These are phyloP conservation scores for Aspergillus leporis DNA, from an alignment of 495 filamentous ascomycete genomes.

Conservation along the genomic window DNA sequence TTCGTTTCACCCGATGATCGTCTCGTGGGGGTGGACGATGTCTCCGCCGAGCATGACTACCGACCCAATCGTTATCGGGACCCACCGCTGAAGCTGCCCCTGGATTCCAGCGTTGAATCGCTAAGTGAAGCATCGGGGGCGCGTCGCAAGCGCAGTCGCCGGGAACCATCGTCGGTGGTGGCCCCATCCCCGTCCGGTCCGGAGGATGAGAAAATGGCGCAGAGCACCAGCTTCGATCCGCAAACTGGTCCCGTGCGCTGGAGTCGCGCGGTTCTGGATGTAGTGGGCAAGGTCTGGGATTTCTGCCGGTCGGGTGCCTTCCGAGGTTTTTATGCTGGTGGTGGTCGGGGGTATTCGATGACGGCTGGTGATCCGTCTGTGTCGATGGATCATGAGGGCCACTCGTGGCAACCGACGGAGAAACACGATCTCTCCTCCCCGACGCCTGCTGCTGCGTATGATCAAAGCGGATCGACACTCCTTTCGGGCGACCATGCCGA, in stretches of 20 bases:
- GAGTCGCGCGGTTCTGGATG: conserved; percentile 51
- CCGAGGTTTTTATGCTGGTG: conserved; percentile 81
- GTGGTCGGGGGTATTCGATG: conserved; percentile 67
- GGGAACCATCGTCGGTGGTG: conserved; percentile 30
- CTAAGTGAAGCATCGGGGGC: conserved; percentile 24
- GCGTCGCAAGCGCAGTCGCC: conserved; percentile 44
- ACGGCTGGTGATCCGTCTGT: conserved; percentile 17
- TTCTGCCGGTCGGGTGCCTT: conserved; percentile 77
- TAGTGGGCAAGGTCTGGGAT: conserved; percentile 78
- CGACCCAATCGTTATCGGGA: conserved; percentile 47
- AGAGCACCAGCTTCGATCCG: conserved; percentile 23
- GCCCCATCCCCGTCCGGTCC: conserved; percentile 17
- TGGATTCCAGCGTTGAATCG: conserved; percentile 36
- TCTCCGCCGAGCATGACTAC: conserved; percentile 44
- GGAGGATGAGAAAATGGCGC: conserved; percentile 25
- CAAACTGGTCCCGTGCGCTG: conserved; percentile 34
- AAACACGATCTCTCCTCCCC: conserved; percentile 26
- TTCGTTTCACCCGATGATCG: conserved; percentile 58
- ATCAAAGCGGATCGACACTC: conserved; percentile 26
- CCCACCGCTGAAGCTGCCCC: conserved; percentile 32
- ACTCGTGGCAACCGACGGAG: conserved; percentile 14
- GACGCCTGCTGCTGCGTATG: conserved; percentile 15
- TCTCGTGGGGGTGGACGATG: conserved; percentile 52
- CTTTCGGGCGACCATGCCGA: conserved; percentile 39
- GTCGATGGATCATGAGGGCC: not conserved